phyloP scores from a whole-genome alignment of 495 filamentous ascomycete species.

The Geopyxis carbonaria region DNA sequence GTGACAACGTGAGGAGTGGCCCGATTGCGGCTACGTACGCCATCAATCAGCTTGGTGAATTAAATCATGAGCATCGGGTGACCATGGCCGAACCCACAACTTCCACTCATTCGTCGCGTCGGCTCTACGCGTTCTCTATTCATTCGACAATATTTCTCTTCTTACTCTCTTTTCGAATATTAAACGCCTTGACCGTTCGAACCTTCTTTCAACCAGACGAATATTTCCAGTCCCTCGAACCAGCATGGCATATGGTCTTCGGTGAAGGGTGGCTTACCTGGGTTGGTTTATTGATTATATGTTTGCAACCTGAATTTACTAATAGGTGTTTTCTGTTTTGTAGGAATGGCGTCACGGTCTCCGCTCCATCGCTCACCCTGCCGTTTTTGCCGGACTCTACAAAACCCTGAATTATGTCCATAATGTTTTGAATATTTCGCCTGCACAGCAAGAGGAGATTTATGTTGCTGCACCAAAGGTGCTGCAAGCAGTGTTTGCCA shows the following conservation, averaged over 20 bases:
- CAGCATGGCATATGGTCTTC: constrained; percentile 82
- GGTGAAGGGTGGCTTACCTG: constrained; percentile 93
- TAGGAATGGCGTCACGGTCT: constrained; percentile 91
- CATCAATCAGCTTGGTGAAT: too few relatives aligned
- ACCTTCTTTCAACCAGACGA: constrained; percentile 99
- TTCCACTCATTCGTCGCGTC: background rate
- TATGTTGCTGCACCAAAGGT: constrained; percentile 57
- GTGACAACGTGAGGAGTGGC: too few relatives aligned
- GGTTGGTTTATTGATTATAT: constrained; percentile 37
- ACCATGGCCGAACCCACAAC: too few relatives aligned
- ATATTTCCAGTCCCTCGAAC: constrained; percentile 90
- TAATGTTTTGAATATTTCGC: constrained; percentile 31
- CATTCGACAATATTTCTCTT: constrained; percentile 35
- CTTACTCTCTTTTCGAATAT: constrained; percentile 58
- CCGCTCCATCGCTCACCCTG: constrained; percentile 81
- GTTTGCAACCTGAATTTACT: background rate
- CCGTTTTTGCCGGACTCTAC: constrained; percentile 67
- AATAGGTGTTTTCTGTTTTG: background rate
- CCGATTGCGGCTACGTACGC: too few relatives aligned
- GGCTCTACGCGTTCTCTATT: constrained; percentile 13
- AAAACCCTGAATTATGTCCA: constrained; percentile 38
- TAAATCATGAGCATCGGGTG: too few relatives aligned
- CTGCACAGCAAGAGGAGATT: constrained; percentile 39
- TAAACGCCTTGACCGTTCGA: constrained; percentile 65
- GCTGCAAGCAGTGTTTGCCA: constrained; percentile 60